phyloP scores from a whole-genome alignment of 2,329 filamentous ascomycete genomes.

The Aphanocladium album region DNA sequence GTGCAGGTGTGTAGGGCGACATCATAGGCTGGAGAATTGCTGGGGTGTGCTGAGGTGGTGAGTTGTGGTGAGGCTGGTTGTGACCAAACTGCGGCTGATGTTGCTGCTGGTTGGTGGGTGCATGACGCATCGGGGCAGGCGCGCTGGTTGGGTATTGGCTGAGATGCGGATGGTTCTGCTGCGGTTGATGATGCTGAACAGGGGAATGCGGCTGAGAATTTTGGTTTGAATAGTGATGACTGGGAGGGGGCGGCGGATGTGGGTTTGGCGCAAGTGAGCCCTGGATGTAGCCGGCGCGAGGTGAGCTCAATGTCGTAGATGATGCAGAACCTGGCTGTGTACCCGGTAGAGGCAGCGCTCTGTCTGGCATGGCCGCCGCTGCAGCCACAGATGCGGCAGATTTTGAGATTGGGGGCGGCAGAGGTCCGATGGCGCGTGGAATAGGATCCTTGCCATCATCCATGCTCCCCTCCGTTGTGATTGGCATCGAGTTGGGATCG shows the following conservation, averaged over 20 bases:
- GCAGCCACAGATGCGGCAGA: conserved; percentile 14
- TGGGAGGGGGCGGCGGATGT: background rate
- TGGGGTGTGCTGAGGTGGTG: background rate
- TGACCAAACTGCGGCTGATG: conserved; percentile 13
- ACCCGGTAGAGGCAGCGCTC: conserved; percentile 18
- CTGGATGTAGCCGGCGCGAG: background rate
- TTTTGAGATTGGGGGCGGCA: conserved; percentile 11
- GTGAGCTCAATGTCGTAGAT: background rate
- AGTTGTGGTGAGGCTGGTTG: conserved; percentile 8
- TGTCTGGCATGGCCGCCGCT: conserved; percentile 11
- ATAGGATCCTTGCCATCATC: conserved; percentile 39
- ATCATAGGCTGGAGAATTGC: background rate
- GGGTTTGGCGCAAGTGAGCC: background rate
- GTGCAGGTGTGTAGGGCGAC: conserved; percentile 1
- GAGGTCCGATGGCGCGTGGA: conserved; percentile 19
- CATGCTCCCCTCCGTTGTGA: conserved; percentile 43
- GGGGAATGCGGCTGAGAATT: background rate
- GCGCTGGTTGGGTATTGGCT: conserved; percentile 7
- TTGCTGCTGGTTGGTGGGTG: conserved; percentile 17
- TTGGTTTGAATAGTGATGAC: background rate
- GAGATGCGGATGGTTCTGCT: conserved; percentile 17
- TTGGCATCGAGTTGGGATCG: conserved; percentile 35
- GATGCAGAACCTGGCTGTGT: conserved; percentile 22
- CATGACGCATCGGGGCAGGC: conserved; percentile 9
- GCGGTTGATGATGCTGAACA: background rate